A percentile compares a stretch with the other conserved stretches of the same genome.
phyloP scores from a whole-genome alignment of 495 filamentous ascomycete species.

The Corynascus novoguineensis region DNA sequence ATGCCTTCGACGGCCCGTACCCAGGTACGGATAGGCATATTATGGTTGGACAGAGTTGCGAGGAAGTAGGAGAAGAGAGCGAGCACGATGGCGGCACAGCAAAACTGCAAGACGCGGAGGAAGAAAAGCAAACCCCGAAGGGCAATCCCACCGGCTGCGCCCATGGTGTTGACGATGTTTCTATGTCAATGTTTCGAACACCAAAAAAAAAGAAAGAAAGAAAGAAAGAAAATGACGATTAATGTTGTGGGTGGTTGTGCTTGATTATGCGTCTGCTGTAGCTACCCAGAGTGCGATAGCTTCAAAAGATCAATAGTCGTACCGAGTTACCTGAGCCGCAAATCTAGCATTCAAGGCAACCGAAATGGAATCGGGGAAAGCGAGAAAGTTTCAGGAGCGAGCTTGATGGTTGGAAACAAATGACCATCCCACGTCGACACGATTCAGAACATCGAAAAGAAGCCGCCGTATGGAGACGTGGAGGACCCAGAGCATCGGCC shows the following conservation, averaged over 20 bases:
- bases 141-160: slow-evolving; percentile 45
- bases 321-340: background rate
- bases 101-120: slow-evolving; percentile 65
- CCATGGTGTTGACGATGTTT: slow-evolving; percentile 26
- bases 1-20: slow-evolving; percentile 77
- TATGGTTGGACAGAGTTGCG: slow-evolving; percentile 52
- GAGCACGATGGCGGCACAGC: slow-evolving; percentile 64
- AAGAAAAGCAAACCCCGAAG: slow-evolving; percentile 59
- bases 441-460: background rate
- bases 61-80: slow-evolving; percentile 78
- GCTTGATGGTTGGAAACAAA: slow-evolving; percentile 8
- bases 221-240: too few species aligned
- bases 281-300: background rate
- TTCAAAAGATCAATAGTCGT: background rate
- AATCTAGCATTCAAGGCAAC: background rate
- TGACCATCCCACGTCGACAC: background rate
- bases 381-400: background rate
- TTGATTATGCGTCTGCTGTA: background rate
- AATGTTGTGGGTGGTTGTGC: background rate
- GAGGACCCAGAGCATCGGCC: background rate
- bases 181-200: background rate
- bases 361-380: background rate
- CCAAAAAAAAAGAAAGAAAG: too few species aligned
- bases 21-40: slow-evolving; percentile 55
- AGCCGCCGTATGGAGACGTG: background rate